These are phyloP conservation scores for Penstemon davidsonii DNA, from an alignment of 257 asterid genomes.

Conservation along the genomic window DNA sequence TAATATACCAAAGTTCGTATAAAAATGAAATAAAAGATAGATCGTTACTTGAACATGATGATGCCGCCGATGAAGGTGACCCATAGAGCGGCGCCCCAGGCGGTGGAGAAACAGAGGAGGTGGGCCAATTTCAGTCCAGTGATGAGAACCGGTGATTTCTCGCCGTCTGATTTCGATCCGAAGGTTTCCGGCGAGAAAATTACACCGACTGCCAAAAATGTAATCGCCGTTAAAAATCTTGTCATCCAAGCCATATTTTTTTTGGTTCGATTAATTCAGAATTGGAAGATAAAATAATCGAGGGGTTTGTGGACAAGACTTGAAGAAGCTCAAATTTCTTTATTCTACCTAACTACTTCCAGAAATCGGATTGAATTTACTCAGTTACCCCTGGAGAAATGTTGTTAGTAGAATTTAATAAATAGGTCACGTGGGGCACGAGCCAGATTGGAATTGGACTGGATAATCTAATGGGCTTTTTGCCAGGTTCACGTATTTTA, in stretches of 20 bases:
- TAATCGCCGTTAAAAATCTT: constrained; percentile 70
- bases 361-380: constrained; percentile 15
- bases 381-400: constrained; percentile 22
- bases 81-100: constrained; percentile 98
- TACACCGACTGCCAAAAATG: constrained; percentile 79
- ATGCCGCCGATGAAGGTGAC: constrained; percentile 99
- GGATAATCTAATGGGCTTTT: no score
- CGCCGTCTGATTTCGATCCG: constrained; percentile 70
- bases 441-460: not conserved
- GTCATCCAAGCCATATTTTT: constrained; percentile 77
- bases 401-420: not conserved
- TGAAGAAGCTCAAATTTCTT: constrained; percentile 12
- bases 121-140: constrained; percentile 71
- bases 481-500: no score
- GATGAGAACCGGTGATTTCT: constrained; percentile 45
- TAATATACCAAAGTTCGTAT: not conserved
- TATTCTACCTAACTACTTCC: constrained; percentile 21
- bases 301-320: not conserved
- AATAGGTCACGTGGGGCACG: constrained; percentile 21
- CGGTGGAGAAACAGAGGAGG: constrained; percentile 89
- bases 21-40: not conserved
- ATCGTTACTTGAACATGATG: constrained; percentile 89
- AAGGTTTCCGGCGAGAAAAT: constrained; percentile 86
- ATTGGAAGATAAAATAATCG: not conserved
- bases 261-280: not conserved